Conservation (phyloP, 768 basidiomycete genomes). For the Lactifluus volemus region DNA sequence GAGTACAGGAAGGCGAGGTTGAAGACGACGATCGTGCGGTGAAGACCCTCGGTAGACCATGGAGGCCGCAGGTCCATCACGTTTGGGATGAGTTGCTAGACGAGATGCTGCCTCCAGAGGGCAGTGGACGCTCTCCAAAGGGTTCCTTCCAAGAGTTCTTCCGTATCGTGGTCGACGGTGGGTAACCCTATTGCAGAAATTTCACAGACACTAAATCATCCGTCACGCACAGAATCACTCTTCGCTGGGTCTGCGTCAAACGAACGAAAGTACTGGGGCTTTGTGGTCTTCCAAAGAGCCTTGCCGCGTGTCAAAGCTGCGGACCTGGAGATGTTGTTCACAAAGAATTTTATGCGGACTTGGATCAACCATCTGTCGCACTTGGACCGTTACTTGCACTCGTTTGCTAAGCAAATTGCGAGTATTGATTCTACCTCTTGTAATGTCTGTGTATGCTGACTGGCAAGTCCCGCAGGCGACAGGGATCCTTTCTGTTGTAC, state of each 20-base stretch:
- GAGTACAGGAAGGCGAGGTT: slow-evolving; percentile 27
- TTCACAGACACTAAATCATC: background rate
- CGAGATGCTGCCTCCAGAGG: slow-evolving; percentile 48
- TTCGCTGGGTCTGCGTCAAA: slow-evolving; percentile 78
- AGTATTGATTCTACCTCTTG: slow-evolving; percentile 22
- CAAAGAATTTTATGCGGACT: slow-evolving; percentile 89
- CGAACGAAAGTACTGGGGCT: slow-evolving; percentile 94
- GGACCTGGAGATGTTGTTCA: slow-evolving; percentile 82
- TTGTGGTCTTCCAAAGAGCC: slow-evolving; percentile 79
- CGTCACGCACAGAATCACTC: slow-evolving; percentile 54
- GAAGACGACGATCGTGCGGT: slow-evolving; percentile 44
- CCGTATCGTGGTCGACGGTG: slow-evolving; percentile 84
- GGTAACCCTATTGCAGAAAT: slow-evolving; percentile 18
- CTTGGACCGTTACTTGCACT: slow-evolving; percentile 81
- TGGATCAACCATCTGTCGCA: slow-evolving; percentile 96
- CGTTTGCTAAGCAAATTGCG: slow-evolving; percentile 78
- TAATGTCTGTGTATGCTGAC: background rate
- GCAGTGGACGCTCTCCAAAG: slow-evolving; percentile 30
- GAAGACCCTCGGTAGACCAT: slow-evolving; percentile 46
- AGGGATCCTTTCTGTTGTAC: slow-evolving; percentile 66
- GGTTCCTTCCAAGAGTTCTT: slow-evolving; percentile 88
- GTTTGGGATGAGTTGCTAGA: slow-evolving; percentile 84
- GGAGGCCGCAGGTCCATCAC: slow-evolving; percentile 91
- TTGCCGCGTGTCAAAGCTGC: slow-evolving; percentile 54
- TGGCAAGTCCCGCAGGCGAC: slow-evolving; percentile 41